These are phyloP conservation scores for Metschnikowia lachancei DNA, from an alignment of 805 yeast species.

Conservation along the genomic window DNA sequence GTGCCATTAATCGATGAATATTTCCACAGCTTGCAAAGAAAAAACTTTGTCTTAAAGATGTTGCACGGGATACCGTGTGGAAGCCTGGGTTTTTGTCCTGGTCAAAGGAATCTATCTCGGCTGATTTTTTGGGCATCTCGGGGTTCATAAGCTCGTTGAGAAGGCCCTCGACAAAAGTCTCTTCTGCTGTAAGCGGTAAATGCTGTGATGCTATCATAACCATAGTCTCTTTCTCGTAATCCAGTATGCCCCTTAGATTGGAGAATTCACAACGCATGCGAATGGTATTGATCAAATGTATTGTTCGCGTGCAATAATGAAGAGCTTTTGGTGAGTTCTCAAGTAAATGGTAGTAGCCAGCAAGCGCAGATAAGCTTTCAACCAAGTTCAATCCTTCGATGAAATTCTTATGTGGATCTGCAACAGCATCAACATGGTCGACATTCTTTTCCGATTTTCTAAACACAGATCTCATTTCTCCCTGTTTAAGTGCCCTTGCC, in stretches of 20 bases:
- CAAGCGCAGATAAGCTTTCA: slow-evolving; percentile 1
- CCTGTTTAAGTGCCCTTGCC: background rate
- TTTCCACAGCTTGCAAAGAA: slow-evolving; percentile 16
- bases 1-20: slow-evolving; percentile 9
- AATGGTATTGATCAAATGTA: background rate
- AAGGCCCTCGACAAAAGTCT: slow-evolving; percentile 5
- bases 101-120: background rate
- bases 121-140: background rate
- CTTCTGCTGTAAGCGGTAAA: slow-evolving; percentile 1
- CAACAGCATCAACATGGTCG: background rate
- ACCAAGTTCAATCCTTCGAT: background rate
- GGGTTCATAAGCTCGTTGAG: slow-evolving; percentile 11
- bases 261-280: background rate
- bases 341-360: slow-evolving; percentile 4
- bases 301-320: slow-evolving; percentile 5
- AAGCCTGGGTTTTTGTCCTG: background rate
- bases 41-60: slow-evolving; percentile 11
- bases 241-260: slow-evolving; percentile 10
- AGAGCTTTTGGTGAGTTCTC: slow-evolving; percentile 1
- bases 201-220: slow-evolving; percentile 12
- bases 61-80: background rate
- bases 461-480: background rate
- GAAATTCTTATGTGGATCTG: background rate
- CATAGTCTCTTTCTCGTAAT: slow-evolving; percentile 13
- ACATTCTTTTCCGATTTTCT: background rate